These are phyloP conservation scores for Aspergillus proliferans DNA, from an alignment of 2,329 filamentous ascomycete species.

Conservation along the genomic window DNA sequence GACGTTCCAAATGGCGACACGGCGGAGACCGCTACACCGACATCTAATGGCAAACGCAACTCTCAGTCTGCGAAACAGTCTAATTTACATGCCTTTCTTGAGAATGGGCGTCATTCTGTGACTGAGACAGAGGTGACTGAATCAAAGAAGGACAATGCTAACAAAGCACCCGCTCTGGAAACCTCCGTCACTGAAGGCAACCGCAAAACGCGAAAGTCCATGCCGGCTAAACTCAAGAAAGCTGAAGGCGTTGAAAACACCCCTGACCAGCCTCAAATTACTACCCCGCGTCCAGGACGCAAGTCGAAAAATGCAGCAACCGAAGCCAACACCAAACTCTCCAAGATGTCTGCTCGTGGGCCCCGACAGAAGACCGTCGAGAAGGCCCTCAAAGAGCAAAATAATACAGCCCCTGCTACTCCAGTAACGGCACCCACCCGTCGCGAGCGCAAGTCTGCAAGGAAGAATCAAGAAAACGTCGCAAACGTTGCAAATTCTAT, in stretches of 20 bases:
- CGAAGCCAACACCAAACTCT: conserved; percentile 1
- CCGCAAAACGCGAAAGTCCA: conserved; percentile 12
- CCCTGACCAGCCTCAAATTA: conserved; percentile 1
- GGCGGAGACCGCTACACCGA: conserved; percentile 2
- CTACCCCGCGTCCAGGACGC: conserved; percentile 9
- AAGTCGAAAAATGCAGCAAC: conserved; percentile 5
- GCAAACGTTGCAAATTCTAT: neutral
- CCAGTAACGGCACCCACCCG: conserved; percentile 5
- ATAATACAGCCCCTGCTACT: conserved; percentile 5
- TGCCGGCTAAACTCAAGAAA: conserved; percentile 10
- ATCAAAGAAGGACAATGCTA: neutral
- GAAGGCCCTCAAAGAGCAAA: conserved; percentile 1
- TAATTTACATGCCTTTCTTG: conserved; percentile 6
- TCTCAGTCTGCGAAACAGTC: conserved; percentile 4
- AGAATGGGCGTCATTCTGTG: conserved; percentile 7
- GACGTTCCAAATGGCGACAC: conserved; percentile 4
- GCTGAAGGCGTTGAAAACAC: conserved; percentile 3
- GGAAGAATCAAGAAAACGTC: neutral
- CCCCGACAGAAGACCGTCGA: neutral
- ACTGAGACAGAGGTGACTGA: conserved; percentile 6
- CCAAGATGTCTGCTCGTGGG: conserved; percentile 4
- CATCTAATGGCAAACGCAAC: conserved; percentile 5
- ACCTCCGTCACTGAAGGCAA: conserved; percentile 2
- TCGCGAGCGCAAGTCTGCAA: conserved; percentile 7
- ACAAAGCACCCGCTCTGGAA: conserved; percentile 3